Percentiles rank a stretch among this genome's conserved stretches.
Conservation (phyloP, 1,284 basidiomycete genomes). For the Ustilago curta region DNA sequence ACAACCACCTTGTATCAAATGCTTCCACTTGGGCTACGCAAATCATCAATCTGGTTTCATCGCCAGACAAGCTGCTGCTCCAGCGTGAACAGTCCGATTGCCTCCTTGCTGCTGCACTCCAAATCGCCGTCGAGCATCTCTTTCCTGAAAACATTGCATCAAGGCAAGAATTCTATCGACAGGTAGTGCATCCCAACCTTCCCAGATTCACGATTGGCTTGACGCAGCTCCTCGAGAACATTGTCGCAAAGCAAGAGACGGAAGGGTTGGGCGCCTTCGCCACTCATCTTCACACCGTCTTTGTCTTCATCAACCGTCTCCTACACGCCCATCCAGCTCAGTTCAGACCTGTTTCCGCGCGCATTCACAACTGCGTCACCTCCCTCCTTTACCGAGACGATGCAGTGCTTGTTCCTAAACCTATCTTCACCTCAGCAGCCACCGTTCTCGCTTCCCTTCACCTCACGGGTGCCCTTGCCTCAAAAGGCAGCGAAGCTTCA, state of each 20-base stretch:
- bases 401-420: constrained; percentile 7
- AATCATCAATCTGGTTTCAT: constrained; percentile 37
- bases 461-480: constrained; percentile 50
- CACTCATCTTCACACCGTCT: constrained; percentile 19
- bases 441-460: constrained; percentile 48
- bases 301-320: constrained; percentile 30
- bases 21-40: constrained; percentile 49
- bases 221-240: constrained; percentile 26
- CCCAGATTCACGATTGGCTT: constrained; percentile 28
- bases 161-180: constrained; percentile 54
- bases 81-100: constrained; percentile 13
- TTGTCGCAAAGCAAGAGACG: constrained; percentile 4
- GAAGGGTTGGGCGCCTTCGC: constrained; percentile 13
- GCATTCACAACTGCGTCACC: constrained; percentile 41
- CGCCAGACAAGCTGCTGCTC: constrained; percentile 32
- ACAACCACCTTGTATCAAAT: constrained; percentile 37
- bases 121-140: constrained; percentile 31
- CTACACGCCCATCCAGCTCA: constrained; percentile 42
- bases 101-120: constrained; percentile 33
- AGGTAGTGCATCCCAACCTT: constrained; percentile 51
- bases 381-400: constrained; percentile 39
- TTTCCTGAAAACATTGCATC: constrained; percentile 34
- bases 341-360: constrained; percentile 46
- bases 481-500: constrained; percentile 39
- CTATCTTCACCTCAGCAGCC: constrained; percentile 30